A percentile compares a stretch with the other conserved stretches of the same genome.
phyloP scores from a whole-genome alignment of 768 basidiomycete species.

The Serendipita vermifera region DNA sequence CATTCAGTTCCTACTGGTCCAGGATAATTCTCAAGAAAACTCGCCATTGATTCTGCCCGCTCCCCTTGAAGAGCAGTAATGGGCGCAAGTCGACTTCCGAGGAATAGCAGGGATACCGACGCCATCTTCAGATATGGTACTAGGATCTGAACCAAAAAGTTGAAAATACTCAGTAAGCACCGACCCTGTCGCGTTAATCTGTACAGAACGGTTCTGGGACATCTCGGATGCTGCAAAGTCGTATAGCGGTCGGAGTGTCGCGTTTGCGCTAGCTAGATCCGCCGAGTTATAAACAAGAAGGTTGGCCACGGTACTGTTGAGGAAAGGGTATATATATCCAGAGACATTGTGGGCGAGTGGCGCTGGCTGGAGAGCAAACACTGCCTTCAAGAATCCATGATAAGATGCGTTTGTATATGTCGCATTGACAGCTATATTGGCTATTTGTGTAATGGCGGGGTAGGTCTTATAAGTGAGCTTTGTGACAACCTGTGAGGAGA shows the following conservation, averaged over 20 bases:
- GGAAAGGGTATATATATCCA: neutral
- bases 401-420: neutral
- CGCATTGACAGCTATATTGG: neutral
- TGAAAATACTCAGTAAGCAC: neutral
- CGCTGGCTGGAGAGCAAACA: neutral
- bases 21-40: neutral
- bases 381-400: neutral
- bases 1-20: neutral
- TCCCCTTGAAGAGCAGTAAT: neutral
- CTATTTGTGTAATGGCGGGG: neutral
- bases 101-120: neutral
- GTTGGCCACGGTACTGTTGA: neutral
- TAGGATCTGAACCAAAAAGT: neutral
- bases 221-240: neutral
- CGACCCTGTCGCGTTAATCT: neutral
- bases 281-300: neutral
- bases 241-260: neutral
- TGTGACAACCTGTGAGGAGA: neutral
- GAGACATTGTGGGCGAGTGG: neutral
- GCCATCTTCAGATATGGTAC: neutral
- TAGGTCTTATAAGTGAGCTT: conserved; percentile 6
- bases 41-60: neutral
- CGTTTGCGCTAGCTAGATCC: neutral
- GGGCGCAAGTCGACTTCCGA: neutral
- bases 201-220: neutral